Conservation (phyloP, 2,329 filamentous ascomycete genomes). For the Cladobotryum mycophilum region DNA sequence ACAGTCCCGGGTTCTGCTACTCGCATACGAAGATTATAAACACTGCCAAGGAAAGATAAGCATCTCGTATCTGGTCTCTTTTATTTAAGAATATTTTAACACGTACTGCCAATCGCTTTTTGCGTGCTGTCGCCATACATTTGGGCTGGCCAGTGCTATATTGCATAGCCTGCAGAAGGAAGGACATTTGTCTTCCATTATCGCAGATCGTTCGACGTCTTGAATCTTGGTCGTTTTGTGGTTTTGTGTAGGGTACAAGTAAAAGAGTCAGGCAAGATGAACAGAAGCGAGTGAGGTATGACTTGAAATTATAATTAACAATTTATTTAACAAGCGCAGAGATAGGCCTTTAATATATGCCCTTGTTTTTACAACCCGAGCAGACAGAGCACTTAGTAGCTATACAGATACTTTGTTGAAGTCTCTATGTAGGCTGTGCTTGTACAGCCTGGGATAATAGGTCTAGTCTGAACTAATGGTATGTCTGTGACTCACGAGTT, state of each 20-base stretch:
- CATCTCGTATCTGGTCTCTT: background rate
- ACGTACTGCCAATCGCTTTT: conserved; percentile 21
- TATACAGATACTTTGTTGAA: background rate
- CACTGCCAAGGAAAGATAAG: conserved; percentile 11
- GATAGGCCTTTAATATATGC: background rate
- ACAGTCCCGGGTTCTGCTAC: conserved; percentile 16
- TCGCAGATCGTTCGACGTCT: conserved; percentile 1
- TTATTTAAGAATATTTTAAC: background rate
- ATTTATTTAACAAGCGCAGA: background rate
- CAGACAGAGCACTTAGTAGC: background rate
- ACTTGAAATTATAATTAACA: background rate
- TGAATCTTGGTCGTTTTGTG: conserved; percentile 3
- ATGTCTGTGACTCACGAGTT: conserved; percentile 7
- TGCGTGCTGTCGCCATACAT: conserved; percentile 17
- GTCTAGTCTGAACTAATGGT: background rate
- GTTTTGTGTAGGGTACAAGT: background rate
- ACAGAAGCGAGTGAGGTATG: background rate
- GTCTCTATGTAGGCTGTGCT: too few relatives aligned
- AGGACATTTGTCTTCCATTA: conserved; percentile 12
- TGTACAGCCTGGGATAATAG: background rate
- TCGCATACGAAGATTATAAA: conserved; percentile 19
- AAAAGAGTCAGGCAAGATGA: background rate
- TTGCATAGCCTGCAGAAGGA: conserved; percentile 18
- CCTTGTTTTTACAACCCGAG: background rate
- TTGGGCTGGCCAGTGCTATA: conserved; percentile 12